phyloP scores from a whole-genome alignment of 169 alveolate species.

The Eimeria acervulina region DNA sequence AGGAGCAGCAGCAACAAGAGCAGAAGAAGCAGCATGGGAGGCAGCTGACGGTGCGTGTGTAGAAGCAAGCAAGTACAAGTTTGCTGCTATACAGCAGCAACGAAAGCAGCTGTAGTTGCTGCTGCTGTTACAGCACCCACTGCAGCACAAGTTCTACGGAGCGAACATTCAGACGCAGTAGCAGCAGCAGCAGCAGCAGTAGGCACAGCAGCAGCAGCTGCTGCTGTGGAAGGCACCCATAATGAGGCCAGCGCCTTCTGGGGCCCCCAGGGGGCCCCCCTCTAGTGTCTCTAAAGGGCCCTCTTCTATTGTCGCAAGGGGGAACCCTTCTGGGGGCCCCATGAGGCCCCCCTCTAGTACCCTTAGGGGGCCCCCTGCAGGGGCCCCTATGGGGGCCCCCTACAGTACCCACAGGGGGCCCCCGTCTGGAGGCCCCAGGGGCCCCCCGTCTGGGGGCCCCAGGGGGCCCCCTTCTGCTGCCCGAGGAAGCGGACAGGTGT shows the following conservation, averaged over 20 bases:
- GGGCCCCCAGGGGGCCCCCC: conserved; percentile 2
- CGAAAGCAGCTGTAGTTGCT: not conserved
- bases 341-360: no score
- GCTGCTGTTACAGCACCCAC: not conserved
- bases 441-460: not conserved
- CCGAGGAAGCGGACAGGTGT: not conserved
- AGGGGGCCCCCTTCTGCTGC: conserved; percentile 19
- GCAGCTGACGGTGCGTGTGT: not conserved
- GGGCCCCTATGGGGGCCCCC: not conserved
- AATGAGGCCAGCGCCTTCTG: not conserved
- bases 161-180: not conserved
- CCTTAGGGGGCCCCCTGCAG: no score
- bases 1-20: not conserved
- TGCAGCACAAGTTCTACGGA: not conserved
- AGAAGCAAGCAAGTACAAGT: not conserved
- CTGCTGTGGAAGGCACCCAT: not conserved
- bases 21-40: not conserved
- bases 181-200: not conserved
- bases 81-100: not conserved
- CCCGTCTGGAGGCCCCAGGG: not conserved
- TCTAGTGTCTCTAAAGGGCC: no score
- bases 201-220: not conserved
- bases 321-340: no score
- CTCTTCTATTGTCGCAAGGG: no score
- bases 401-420: not conserved